Percentiles rank a stretch among this genome's conserved stretches.
Evolutionary conservation across 371 early-diverging fungal genomes (phyloP).

Genomic region (Mucor racemosus): DNA sequence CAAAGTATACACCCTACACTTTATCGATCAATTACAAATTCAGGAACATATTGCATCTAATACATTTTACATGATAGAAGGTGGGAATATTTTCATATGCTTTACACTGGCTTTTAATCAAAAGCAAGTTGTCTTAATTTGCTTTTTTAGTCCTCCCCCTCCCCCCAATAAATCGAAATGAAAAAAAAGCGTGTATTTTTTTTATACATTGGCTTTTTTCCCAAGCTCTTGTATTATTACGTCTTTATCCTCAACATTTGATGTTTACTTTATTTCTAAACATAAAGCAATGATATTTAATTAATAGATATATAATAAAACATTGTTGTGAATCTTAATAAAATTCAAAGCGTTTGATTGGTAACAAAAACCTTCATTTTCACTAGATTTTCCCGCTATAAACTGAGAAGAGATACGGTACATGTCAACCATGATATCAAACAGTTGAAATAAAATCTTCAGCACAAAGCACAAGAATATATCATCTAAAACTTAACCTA

Average conservation of each 20-base stretch:
- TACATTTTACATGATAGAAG: neutral
- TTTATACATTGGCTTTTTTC: slow-evolving; percentile 4
- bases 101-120: slow-evolving; percentile 5
- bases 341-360: neutral
- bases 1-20: neutral
- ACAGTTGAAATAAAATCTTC: no score
- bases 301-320: no score
- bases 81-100: slow-evolving; percentile 15
- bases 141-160: neutral
- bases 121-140: neutral
- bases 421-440: neutral
- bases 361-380: slow-evolving; percentile 8
- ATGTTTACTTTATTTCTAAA: neutral
- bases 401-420: neutral
- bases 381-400: slow-evolving; percentile 14
- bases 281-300: no score
- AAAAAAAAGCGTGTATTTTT: slow-evolving; percentile 8
- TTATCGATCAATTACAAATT: neutral
- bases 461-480: no score
- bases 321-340: no score
- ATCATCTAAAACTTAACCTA: neutral
- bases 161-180: neutral
- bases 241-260: neutral
- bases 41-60: neutral
- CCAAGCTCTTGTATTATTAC: neutral